phyloP scores from a whole-genome alignment of 164 flowering plant species.

The Litsea cubeba region DNA sequence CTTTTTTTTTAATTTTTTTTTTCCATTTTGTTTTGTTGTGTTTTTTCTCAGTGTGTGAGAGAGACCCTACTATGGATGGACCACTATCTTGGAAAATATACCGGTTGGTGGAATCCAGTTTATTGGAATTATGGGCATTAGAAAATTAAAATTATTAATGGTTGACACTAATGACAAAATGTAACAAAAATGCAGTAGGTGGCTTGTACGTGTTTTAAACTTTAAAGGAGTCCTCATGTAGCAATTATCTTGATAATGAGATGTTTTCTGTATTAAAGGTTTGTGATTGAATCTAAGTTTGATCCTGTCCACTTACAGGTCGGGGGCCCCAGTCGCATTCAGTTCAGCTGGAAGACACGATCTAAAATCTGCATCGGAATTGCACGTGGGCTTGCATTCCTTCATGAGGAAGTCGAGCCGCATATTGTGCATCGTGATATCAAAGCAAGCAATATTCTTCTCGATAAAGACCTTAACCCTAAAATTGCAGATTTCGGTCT shows the following conservation, averaged over 20 bases:
- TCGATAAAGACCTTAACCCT: slow-evolving; percentile 70
- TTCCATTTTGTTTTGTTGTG: no score
- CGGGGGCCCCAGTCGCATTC: slow-evolving; percentile 38
- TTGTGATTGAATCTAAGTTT: neutral
- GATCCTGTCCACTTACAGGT: slow-evolving; percentile 35
- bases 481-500: slow-evolving; percentile 94
- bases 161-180: neutral
- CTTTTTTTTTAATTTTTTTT: no score
- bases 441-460: slow-evolving; percentile 95
- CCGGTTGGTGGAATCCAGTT: neutral
- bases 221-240: neutral
- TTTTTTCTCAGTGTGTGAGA: no score
- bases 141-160: neutral
- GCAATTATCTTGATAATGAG: neutral
- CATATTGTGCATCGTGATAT: slow-evolving; percentile 85
- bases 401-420: slow-evolving; percentile 91
- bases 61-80: neutral
- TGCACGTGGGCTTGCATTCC: slow-evolving; percentile 84
- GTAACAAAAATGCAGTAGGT: no score
- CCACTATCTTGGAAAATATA: neutral
- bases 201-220: no score
- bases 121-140: neutral
- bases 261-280: neutral
- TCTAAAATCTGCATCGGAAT: slow-evolving; percentile 61
- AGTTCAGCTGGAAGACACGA: slow-evolving; percentile 72